Evolutionary conservation across 257 asterid genomes (phyloP), one percentile per base, ranked within the genome.

Genomic region (Henckelia pumila): DNA sequence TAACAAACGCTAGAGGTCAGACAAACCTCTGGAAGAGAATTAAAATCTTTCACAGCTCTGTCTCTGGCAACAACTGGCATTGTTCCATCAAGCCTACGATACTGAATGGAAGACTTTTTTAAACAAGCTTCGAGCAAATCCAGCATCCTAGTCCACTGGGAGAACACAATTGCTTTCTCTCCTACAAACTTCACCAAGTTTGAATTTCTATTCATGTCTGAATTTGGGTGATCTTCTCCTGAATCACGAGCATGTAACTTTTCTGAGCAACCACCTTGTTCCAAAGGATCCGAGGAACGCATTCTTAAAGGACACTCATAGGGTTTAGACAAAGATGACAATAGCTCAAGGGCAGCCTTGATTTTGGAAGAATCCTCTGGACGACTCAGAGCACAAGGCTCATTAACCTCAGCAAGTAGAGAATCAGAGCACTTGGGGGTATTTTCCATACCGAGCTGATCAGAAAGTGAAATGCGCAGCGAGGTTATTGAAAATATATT

Each of bases 71-170:
- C 66, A 69, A 94, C 87, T 60, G 95, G 78, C 97, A 91, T 88
- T 8, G 99, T 94, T 33, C 99, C 99, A 58, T 94, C 97, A 67
- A 94, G 99, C 68, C 99, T 88, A 53, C 96, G 84, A 63, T 94
- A 94, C 76, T 87, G 89, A 68, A 94, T 84, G 56, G 87, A 68
- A 56, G 87, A 74, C 22, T 56, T 75, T 72, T 85, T 94, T 58
- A 94, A 76, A 76, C 91, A 78, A 69, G 78, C 82, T 83, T 94
- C 99, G 64, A 94, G 96, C 82, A 94, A 80, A 83, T 91, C 96
- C 74, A 94, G 77, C 99, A 94, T 94, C 87, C 96, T 84, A 1
- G 99, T 94, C 99, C 99, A 94, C 83, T 91, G 97, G 29, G 99
- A 94, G 82, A 94, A 94, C 69, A 94, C 96, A 59, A 94, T 89